These are phyloP conservation scores for Cupressus sempervirens DNA, from an alignment of 75 land plant genomes.

Conservation along the genomic window DNA sequence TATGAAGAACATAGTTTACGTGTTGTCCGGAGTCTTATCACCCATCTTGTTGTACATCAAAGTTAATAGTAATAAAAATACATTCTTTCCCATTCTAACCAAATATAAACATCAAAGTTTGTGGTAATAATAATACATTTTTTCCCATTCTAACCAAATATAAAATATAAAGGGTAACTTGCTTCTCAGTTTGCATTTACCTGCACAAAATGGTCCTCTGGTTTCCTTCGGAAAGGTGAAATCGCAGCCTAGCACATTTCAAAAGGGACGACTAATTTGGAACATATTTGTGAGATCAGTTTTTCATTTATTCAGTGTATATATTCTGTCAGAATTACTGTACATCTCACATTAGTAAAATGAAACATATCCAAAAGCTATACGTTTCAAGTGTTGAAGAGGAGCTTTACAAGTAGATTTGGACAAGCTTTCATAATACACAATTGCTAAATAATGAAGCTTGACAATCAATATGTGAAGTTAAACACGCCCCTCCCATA, in stretches of 20 bases:
- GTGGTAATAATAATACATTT: background rate
- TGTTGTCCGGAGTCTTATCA: background rate
- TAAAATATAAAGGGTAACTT: background rate
- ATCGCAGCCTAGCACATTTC: too few relatives aligned
- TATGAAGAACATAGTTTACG: background rate
- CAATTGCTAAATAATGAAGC: background rate
- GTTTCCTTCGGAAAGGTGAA: background rate
- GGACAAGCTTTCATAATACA: background rate
- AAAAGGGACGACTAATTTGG: too few relatives aligned
- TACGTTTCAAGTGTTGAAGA: background rate
- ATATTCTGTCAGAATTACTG: background rate
- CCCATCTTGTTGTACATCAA: background rate
- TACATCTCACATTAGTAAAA: background rate
- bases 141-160: background rate
- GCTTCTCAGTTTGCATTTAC: background rate
- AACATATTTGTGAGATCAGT: background rate
- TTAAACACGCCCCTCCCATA: constrained; percentile 29
- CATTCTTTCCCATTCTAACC: background rate
- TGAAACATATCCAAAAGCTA: background rate
- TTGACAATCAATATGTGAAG: background rate
- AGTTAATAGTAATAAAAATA: background rate
- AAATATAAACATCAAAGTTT: background rate
- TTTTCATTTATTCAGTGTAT: background rate
- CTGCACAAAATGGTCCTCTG: background rate
- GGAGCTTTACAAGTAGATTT: background rate